Conservation (phyloP, 225 moss, liverwort and hornwort species). For the Rhytidiadelphus loreus region DNA sequence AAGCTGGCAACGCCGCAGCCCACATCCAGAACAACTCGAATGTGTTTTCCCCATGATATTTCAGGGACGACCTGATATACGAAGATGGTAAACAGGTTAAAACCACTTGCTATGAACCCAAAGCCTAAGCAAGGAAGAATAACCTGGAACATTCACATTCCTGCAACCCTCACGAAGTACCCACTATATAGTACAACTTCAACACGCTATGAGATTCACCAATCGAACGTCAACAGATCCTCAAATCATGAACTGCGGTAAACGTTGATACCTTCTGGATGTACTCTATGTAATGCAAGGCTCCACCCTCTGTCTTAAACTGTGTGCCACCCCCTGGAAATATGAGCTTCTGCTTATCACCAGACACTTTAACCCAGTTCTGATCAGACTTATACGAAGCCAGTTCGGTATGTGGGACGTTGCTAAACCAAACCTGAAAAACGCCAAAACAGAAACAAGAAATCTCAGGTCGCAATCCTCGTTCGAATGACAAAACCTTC, state of each 20-base stretch:
- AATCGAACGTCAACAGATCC: not conserved
- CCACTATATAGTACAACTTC: not conserved
- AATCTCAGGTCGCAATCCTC: not conserved
- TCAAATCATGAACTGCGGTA: not conserved
- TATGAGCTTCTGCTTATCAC: constrained; percentile 26
- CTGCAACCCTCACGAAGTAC: not conserved
- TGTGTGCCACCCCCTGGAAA: constrained; percentile 48
- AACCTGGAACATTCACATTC: not conserved
- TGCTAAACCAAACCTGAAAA: constrained; percentile 37
- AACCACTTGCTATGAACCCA: not conserved
- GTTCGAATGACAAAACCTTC: not conserved
- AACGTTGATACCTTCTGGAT: constrained; percentile 18
- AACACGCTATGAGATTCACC: not conserved
- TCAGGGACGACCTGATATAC: constrained; percentile 30
- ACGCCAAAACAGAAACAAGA: not conserved
- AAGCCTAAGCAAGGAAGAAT: not conserved
- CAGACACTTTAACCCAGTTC: constrained; percentile 38
- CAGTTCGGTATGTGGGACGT: constrained; percentile 29
- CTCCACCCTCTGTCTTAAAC: constrained; percentile 35
- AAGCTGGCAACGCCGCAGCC: constrained; percentile 95
- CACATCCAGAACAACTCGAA: constrained; percentile 65
- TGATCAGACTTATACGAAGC: constrained; percentile 43
- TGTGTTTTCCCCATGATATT: constrained; percentile 61
- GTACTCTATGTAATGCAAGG: constrained; percentile 30
- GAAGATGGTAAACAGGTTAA: not conserved